Percentiles rank a stretch among this genome's conserved stretches.
Conservation (phyloP, 768 basidiomycete species). For the Dioszegia hungarica region DNA sequence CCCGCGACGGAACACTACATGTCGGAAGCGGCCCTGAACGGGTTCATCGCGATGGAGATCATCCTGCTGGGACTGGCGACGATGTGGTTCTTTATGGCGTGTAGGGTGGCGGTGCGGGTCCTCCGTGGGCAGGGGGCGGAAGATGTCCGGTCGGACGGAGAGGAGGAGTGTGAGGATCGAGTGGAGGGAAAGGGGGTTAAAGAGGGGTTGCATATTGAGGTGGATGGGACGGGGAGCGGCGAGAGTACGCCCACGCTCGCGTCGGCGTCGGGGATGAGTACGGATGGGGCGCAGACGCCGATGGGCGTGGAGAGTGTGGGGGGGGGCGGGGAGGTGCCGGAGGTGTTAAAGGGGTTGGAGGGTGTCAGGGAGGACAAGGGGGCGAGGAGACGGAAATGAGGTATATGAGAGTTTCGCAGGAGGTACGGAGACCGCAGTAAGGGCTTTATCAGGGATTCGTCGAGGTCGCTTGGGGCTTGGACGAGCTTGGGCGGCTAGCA, state of each 20-base stretch:
- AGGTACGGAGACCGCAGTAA: too few relatives aligned
- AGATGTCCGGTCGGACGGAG: conserved; percentile 71
- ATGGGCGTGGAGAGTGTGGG: neutral
- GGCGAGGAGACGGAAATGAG: conserved; percentile 4
- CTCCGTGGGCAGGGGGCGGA: conserved; percentile 69
- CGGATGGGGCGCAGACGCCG: neutral
- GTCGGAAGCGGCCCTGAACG: neutral
- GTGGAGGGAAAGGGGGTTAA: neutral
- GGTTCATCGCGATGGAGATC: conserved; percentile 53
- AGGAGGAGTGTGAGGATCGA: conserved; percentile 16
- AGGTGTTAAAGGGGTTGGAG: conserved; percentile 3
- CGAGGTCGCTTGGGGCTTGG: too few relatives aligned
- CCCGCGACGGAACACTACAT: conserved; percentile 52
- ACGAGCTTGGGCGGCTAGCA: too few relatives aligned
- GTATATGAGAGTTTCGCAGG: too few relatives aligned
- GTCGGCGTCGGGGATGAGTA: neutral
- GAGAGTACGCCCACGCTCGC: neutral
- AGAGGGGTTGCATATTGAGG: neutral
- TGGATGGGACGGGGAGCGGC: neutral
- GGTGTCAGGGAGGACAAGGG: neutral
- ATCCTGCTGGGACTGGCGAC: conserved; percentile 54
- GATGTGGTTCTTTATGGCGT: conserved; percentile 83
- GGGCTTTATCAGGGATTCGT: too few relatives aligned
- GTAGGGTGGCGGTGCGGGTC: conserved; percentile 74
- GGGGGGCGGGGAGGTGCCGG: neutral